phyloP scores from a whole-genome alignment of 2,329 filamentous ascomycete species.

The Ilyonectria destructans region DNA sequence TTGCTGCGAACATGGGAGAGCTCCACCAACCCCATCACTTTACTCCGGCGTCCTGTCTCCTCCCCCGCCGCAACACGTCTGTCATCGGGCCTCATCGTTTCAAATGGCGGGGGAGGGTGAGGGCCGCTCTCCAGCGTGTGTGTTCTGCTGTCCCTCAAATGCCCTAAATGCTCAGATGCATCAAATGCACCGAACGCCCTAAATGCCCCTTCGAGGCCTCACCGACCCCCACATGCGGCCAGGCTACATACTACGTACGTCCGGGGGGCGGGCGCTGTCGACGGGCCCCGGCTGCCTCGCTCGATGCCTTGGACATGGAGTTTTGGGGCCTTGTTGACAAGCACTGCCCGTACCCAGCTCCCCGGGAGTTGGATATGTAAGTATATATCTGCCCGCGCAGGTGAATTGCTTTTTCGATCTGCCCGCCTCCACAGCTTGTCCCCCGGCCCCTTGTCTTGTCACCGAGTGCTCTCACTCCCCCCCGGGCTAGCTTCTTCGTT shows the following conservation, averaged over 20 bases:
- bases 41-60: conserved; percentile 17
- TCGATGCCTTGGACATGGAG: background rate
- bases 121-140: conserved; percentile 21
- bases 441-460: background rate
- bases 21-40: background rate
- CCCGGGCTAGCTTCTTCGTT: background rate
- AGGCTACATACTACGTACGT: background rate
- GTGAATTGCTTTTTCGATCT: conserved; percentile 46
- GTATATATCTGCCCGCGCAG: conserved; percentile 16
- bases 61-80: conserved; percentile 17
- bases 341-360: conserved; percentile 32
- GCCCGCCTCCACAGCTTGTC: conserved; percentile 39
- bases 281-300: background rate
- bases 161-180: no score
- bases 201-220: background rate
- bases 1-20: background rate
- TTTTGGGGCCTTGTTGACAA: conserved; percentile 13
- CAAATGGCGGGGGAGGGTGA: background rate
- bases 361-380: conserved; percentile 21
- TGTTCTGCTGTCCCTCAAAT: conserved; percentile 10
- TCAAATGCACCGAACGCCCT: no score
- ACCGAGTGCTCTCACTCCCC: background rate
- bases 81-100: conserved; percentile 17
- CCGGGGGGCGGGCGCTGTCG: background rate
- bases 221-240: conserved; percentile 8